Evolutionary conservation across 2,329 filamentous ascomycete genomes (phyloP).

Genomic region (Claviceps digitariae): DNA sequence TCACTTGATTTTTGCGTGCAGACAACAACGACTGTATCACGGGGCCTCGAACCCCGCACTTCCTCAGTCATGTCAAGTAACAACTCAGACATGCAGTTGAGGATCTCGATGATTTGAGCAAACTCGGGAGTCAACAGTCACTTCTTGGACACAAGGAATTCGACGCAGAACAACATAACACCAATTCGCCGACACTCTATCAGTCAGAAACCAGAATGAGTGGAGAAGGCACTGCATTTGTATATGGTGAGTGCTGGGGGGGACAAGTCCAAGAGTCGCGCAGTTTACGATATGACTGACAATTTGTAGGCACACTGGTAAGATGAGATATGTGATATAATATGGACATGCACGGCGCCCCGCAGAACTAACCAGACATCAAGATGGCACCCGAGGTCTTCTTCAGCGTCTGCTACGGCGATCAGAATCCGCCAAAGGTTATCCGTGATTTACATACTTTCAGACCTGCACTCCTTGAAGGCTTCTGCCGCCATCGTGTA

Average conservation of each 20-base stretch:
- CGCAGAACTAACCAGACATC: slow-evolving; percentile 11
- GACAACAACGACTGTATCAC: not conserved
- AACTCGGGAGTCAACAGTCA: not conserved
- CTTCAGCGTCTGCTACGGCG: slow-evolving; percentile 66
- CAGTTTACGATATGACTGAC: not conserved
- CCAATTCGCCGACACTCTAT: not conserved
- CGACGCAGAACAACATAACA: not conserved
- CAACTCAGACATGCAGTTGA: not conserved
- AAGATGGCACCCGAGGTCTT: slow-evolving; percentile 79
- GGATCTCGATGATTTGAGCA: not conserved
- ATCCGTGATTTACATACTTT: slow-evolving; percentile 45
- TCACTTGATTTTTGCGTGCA: not conserved
- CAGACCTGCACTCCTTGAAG: slow-evolving; percentile 61
- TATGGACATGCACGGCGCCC: not conserved
- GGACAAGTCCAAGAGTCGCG: slow-evolving; percentile 1
- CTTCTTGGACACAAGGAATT: not conserved
- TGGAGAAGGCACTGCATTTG: slow-evolving; percentile 35
- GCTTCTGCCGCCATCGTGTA: slow-evolving; percentile 60
- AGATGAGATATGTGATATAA: slow-evolving; percentile 9
- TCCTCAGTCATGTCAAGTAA: not conserved
- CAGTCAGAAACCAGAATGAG: slow-evolving; percentile 20
- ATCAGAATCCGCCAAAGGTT: slow-evolving; percentile 31
- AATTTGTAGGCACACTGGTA: slow-evolving; percentile 22
- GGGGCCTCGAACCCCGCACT: not conserved
- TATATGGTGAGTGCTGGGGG: slow-evolving; percentile 33